These are phyloP conservation scores for Penicillium salamii DNA, from an alignment of 495 filamentous ascomycete genomes.

Conservation along the genomic window DNA sequence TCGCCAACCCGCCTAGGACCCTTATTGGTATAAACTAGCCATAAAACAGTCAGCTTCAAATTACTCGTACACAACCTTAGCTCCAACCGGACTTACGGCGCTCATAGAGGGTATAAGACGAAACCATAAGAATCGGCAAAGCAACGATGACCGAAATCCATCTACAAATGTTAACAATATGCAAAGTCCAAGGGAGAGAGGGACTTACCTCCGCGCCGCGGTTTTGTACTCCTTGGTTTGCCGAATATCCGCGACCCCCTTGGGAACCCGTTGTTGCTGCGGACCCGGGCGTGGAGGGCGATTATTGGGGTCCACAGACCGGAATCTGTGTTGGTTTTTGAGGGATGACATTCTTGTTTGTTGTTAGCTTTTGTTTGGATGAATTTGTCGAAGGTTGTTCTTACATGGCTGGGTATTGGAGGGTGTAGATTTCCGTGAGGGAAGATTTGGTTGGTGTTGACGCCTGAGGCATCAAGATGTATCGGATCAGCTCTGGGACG, in stretches of 20 bases:
- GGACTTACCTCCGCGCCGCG: conserved; percentile 25
- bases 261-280: background rate
- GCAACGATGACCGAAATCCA: conserved; percentile 52
- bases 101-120: conserved; percentile 26
- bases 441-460: conserved; percentile 5
- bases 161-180: conserved; percentile 27
- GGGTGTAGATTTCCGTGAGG: background rate
- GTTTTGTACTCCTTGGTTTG: conserved; percentile 29
- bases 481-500: no score
- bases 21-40: conserved; percentile 20
- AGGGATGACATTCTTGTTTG: background rate
- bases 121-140: conserved; percentile 49
- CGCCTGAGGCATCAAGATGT: conserved; percentile 25
- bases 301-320: conserved; percentile 3
- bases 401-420: conserved; percentile 2
- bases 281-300: conserved; percentile 10
- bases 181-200: background rate
- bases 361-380: background rate
- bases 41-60: background rate
- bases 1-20: conserved; percentile 8
- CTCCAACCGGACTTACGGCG: conserved; percentile 17
- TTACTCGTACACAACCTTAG: background rate
- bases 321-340: conserved; percentile 3
- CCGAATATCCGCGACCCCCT: conserved; percentile 21
- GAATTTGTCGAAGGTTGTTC: background rate